Evolutionary conservation across 106 monocot species (phyloP), one percentile per base, ranked within the genome.

Genomic region (Dendrobium chrysotoxum): DNA sequence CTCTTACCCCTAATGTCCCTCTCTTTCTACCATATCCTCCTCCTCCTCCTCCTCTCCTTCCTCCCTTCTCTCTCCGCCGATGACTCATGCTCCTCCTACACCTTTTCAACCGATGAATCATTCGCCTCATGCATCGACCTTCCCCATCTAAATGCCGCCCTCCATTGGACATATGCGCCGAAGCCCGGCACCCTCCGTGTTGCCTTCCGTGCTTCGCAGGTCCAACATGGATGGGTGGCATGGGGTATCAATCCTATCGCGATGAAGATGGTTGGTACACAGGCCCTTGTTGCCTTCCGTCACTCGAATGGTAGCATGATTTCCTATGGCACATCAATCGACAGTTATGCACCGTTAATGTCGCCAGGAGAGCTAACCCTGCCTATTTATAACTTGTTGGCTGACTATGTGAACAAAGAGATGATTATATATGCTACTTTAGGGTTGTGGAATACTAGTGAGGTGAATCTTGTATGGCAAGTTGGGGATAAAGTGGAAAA

Each of bases 391-490:
- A 55, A 61, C 44, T 47, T 88, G 35, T 46, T 81, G 40, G 88
- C 88, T 12, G 90, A 88, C 77, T 82, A 78, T 5, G 77, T 65
- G 2, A 38, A 80, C 25, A 79, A 80, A 40, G 88, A 91, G 74
- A 86, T 86, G 90, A 77, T 91, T n/a, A 78, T 91, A 66, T 88
- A 79, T 76, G 88, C 86, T 7, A 91, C 90, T 1, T 12, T 91
- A 76, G 81, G 80, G 28, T 46, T 86, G 46, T 20, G 77, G 3
- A 84, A 77, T 0, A 70, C 31, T 0, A 70, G 78, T 38, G 53
- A 85, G 53, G 79, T 73, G 31, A 87, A 81, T 75, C 87, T 87
- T 53, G 85, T 90, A 4, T 90, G 90, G 90, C 90, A 90, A 78
- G 81, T 67, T 72, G 87, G 90, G 55, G 81, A 78, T 61, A 78